Base-by-base conservation (phyloP, 2,329 filamentous ascomycete species). In the Fusarium tuaranense region DNA sequence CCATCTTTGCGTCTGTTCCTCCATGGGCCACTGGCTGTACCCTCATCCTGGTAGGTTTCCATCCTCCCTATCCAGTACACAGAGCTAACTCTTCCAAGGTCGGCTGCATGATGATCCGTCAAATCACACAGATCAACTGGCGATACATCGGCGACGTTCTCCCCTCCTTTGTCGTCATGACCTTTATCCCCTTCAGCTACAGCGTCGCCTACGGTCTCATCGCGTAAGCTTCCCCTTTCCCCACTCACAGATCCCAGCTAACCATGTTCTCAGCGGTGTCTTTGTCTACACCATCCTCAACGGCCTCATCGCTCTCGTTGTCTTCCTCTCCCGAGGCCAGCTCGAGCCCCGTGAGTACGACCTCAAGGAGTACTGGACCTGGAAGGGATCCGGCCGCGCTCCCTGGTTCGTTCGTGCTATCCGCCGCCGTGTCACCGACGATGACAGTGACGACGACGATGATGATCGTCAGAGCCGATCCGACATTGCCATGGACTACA, bases 1-100 rank as follows among this genome's bases (percentile, higher is more conserved):
- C 93, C 0, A 92, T 95, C 34, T 93, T 95, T 74, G 92, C 93
- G 1, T 94, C 92, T 1, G 92, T 95, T 16, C 93, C 93, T 2
- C 92, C 93, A 0, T 95, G 92, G 92, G 93, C 93, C 1, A 95
- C 93, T 0, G 93, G 93, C 7, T 91, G 91, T 70, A 94, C 93
- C 0, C 86, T 95, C 13, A 87, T 95, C 74, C 85, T 95, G 74
- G 90, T 90, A 82, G 79, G 86, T 79, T 12, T 1, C 34, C 8
- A 18, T 48, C n/a, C 2, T 46, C 51, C 36, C 12, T 22, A 3
- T 13, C 4, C n/a, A 1, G 2, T 32, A 1, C 30, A 4, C 1
- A 8, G 4, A 18, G 5, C 58, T 75, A 59, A 74, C 64, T 48
- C 22, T 25, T 36, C 16, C 1, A 59, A 90, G 88, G 92, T 95